These are phyloP conservation scores for Syzygium aqueum DNA, from an alignment of 345 rosid species.

Conservation along the genomic window DNA sequence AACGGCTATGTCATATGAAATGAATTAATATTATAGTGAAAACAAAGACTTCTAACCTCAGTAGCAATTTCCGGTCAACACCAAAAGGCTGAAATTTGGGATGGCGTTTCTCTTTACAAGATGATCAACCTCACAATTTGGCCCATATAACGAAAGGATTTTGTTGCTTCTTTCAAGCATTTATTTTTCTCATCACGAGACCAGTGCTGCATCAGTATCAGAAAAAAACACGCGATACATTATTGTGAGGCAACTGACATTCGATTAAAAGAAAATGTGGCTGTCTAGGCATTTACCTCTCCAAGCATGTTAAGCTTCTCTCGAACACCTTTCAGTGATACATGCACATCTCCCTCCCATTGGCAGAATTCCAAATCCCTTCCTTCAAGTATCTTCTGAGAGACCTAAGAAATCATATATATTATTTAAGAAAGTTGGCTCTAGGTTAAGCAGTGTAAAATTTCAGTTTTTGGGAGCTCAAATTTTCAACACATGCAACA, in stretches of 20 bases:
- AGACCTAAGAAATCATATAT: slow-evolving; percentile 32
- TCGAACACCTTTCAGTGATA: slow-evolving; percentile 52
- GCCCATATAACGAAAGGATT: slow-evolving; percentile 65
- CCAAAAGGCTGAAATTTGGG: neutral
- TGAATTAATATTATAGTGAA: neutral
- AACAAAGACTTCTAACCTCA: neutral
- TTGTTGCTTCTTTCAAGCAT: slow-evolving; percentile 75
- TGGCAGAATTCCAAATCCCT: slow-evolving; percentile 56
- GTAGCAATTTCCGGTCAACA: neutral
- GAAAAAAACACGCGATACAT: neutral
- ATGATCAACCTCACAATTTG: slow-evolving; percentile 79
- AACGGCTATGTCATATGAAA: neutral
- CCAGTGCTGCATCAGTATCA: slow-evolving; percentile 56
- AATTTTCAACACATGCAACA: neutral
- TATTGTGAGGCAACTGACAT: neutral
- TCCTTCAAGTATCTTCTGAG: slow-evolving; percentile 57
- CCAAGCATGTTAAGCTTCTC: slow-evolving; percentile 81
- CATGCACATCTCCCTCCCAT: slow-evolving; percentile 59
- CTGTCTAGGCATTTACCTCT: slow-evolving; percentile 38
- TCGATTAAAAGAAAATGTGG: neutral
- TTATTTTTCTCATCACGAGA: slow-evolving; percentile 66
- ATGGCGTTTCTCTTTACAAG: slow-evolving; percentile 15
- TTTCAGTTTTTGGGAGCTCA: neutral
- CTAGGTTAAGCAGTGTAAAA: neutral
- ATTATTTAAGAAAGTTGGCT: neutral